Conservation (phyloP, 768 basidiomycete species). For the Boletus sp. region DNA sequence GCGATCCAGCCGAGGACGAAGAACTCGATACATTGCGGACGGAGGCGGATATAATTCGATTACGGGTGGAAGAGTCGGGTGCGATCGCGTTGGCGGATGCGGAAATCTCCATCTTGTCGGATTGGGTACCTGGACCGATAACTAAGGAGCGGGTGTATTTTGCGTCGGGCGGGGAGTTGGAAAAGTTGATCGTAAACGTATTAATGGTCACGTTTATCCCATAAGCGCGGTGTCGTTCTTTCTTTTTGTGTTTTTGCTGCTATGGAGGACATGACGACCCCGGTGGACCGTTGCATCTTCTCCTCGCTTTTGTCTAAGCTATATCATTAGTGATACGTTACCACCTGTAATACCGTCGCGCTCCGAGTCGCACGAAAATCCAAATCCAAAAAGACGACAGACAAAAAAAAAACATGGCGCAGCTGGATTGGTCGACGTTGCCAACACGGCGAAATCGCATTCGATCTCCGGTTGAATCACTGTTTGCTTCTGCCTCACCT, state of each 20-base stretch:
- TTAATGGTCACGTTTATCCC: conserved; percentile 69
- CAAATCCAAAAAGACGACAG: conserved; percentile 9
- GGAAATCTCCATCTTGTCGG: conserved; percentile 60
- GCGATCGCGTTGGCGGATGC: conserved; percentile 63
- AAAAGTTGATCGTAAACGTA: conserved; percentile 76
- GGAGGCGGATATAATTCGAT: conserved; percentile 41
- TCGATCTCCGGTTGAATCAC: conserved; percentile 1
- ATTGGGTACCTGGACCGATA: conserved; percentile 45
- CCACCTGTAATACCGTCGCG: conserved; percentile 8
- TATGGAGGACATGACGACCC: background rate
- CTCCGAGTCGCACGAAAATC: conserved; percentile 1
- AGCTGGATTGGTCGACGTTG: background rate
- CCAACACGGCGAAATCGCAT: background rate
- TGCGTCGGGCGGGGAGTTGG: conserved; percentile 61
- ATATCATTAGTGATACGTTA: conserved; percentile 9
- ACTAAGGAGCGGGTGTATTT: conserved; percentile 72
- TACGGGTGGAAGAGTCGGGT: conserved; percentile 64
- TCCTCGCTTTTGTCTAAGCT: background rate
- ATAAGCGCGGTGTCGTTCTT: conserved; percentile 29
- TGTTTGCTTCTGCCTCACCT: background rate
- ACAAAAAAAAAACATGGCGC: background rate
- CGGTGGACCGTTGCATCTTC: background rate
- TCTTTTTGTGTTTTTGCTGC: background rate
- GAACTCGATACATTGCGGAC: conserved; percentile 26
- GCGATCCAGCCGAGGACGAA: conserved; percentile 40